Base-by-base conservation (phyloP, 805 yeast genomes). In the Wickerhamomyces bovis region DNA sequence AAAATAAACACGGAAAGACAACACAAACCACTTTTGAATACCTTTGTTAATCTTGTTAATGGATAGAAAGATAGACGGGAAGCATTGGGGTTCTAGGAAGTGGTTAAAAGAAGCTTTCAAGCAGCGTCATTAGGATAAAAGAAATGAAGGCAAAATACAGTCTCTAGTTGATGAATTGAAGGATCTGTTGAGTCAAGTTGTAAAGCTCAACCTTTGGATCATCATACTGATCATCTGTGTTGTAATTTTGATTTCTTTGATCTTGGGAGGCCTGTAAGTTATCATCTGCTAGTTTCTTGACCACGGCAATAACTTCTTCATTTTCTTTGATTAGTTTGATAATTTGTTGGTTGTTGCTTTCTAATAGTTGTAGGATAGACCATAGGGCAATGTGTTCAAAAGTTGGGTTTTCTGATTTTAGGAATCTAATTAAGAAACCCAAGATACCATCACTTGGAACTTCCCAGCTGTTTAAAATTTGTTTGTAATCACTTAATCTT, bases 341-440 rank as follows among this genome's bases (percentile, higher is more conserved):
- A 58, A 85, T 72, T 61, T 81, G 81, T 44, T 66, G 65, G 61
- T 89, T 86, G 57, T 85, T 87, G 50, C 95, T 82, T 67, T 94
- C 99, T 54, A 94, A 76, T 53, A 94, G 75, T 68, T 94, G 99
- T 56, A 92, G 74, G 55, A 90, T 84, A 39, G 97, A 92, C 99
- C 99, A 94, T 50, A 90, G 77, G 1, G 98, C 97, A 68, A 94
- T 94, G 65, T 94, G 99, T 68, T 94, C 98, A 67, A 94, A 94
- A 0, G 98, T 94, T 13, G 95, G 85, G 64, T 90, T 94, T 38
- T 84, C 84, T 59, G 89, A 79, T 51, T 80, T 81, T 60, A 94
- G 72, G 64, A 92, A 94, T 58, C 90, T 73, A 31, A 80, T 73
- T 53, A 94, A 74, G 62, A 94, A 94, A 23, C 89, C 94, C 51